Conservation (phyloP, 371 early-diverging fungal species). For the Mucor sp. region DNA sequence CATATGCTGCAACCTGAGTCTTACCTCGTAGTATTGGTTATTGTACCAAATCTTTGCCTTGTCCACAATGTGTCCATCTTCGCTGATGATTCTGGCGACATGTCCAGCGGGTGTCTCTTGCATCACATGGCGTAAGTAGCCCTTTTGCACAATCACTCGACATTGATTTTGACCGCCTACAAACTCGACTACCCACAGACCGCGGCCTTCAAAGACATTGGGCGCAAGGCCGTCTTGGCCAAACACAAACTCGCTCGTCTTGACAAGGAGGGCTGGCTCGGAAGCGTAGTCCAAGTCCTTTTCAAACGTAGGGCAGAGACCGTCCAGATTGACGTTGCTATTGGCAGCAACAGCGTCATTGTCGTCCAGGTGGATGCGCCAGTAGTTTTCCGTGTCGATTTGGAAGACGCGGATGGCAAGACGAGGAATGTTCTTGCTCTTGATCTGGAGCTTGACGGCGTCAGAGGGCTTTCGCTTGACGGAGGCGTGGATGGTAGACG, state of each 20-base stretch:
- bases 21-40: conserved; percentile 50
- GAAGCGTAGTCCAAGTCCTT: conserved; percentile 22
- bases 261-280: conserved; percentile 18
- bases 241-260: conserved; percentile 23
- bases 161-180: conserved; percentile 44
- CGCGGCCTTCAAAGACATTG: conserved; percentile 40
- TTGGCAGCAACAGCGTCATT: background rate
- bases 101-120: conserved; percentile 55
- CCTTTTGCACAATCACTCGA: conserved; percentile 52
- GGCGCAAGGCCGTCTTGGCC: conserved; percentile 24
- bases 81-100: conserved; percentile 49
- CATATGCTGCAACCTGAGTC: background rate
- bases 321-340: conserved; percentile 35
- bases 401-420: conserved; percentile 44
- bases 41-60: conserved; percentile 43
- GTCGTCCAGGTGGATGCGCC: conserved; percentile 19
- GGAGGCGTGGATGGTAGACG: conserved; percentile 9
- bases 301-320: conserved; percentile 48
- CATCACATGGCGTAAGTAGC: conserved; percentile 47
- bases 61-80: conserved; percentile 30
- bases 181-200: conserved; percentile 51
- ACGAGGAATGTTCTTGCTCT: conserved; percentile 36
- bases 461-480: conserved; percentile 23
- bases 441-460: conserved; percentile 16
- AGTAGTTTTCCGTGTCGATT: conserved; percentile 45